These are phyloP conservation scores for Hemisphaericaspora xylofermentans DNA, from an alignment of 1,139 yeast species.

Conservation along the genomic window DNA sequence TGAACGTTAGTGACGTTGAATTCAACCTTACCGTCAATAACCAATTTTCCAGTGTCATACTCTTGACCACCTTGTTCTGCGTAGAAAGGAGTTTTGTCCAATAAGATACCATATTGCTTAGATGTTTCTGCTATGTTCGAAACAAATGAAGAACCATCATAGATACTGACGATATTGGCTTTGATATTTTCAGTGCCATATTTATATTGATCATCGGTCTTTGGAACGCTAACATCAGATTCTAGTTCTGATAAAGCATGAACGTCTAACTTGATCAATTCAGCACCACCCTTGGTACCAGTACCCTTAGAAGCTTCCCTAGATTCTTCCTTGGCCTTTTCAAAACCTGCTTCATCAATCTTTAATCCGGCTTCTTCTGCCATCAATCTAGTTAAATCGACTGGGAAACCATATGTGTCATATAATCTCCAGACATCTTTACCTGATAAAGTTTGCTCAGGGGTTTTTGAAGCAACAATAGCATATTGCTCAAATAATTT, in stretches of 20 bases:
- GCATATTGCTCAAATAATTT: conserved; percentile 93
- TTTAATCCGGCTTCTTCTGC: conserved; percentile 97
- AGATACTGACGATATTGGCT: conserved; percentile 67
- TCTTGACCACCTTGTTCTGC: conserved; percentile 99
- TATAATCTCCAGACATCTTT: conserved; percentile 97
- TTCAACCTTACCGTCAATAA: conserved; percentile 83
- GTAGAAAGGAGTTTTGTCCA: conserved; percentile 90
- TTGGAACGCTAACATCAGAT: conserved; percentile 58
- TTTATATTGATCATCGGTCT: conserved; percentile 80
- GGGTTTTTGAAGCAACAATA: conserved; percentile 70
- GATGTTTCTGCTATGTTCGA: conserved; percentile 20
- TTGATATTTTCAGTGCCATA: conserved; percentile 64
- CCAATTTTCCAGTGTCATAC: conserved; percentile 89
- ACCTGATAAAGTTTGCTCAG: conserved; percentile 79
- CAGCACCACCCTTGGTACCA: conserved; percentile 59
- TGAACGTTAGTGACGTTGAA: conserved; percentile 91
- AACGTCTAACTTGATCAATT: conserved; percentile 78
- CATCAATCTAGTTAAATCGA: conserved; percentile 94
- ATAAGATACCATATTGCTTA: conserved; percentile 71
- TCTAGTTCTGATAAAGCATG: conserved; percentile 75
- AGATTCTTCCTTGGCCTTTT: conserved; percentile 81
- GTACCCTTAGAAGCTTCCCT: conserved; percentile 94
- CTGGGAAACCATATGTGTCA: conserved; percentile 99
- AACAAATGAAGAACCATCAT: conserved; percentile 65
- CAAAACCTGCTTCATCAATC: conserved; percentile 89